phyloP scores from a whole-genome alignment of 1,139 yeast genomes.

The Saccharomyces hybrid region DNA sequence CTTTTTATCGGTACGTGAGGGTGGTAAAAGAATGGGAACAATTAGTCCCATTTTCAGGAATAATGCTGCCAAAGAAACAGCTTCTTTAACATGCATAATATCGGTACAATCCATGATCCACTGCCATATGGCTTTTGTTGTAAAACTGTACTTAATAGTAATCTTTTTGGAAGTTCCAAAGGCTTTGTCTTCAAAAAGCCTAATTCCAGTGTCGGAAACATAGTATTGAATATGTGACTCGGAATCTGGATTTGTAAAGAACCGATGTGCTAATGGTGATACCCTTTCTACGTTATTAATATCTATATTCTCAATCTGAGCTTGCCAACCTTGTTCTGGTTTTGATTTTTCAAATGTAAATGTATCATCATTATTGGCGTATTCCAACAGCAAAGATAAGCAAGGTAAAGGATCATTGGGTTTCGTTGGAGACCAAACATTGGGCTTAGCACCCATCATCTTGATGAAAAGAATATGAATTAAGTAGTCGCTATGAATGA shows the following conservation, averaged over 20 bases:
- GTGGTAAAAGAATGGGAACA: constrained; percentile 34
- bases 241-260: constrained; percentile 83
- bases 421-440: constrained; percentile 56
- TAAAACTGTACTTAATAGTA: constrained; percentile 42
- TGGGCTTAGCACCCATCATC: constrained; percentile 61
- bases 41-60: constrained; percentile 48
- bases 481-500: constrained; percentile 57
- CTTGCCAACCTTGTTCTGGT: constrained; percentile 10
- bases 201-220: constrained; percentile 56
- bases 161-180: constrained; percentile 29
- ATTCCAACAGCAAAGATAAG: constrained; percentile 28
- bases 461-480: constrained; percentile 56
- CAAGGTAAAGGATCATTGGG: constrained; percentile 38
- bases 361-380: constrained; percentile 24
- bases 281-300: constrained; percentile 20
- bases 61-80: constrained; percentile 49
- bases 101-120: constrained; percentile 92
- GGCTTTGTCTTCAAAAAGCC: constrained; percentile 43
- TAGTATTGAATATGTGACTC: constrained; percentile 77
- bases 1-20: constrained; percentile 28
- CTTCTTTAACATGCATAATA: constrained; percentile 51
- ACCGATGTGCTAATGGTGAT: constrained; percentile 71
- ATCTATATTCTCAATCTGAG: constrained; percentile 10
- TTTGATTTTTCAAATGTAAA: constrained; percentile 26
- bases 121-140: constrained; percentile 74